Base-by-base conservation (phyloP, 169 alveolate genomes). In the Perkinsus olseni region DNA sequence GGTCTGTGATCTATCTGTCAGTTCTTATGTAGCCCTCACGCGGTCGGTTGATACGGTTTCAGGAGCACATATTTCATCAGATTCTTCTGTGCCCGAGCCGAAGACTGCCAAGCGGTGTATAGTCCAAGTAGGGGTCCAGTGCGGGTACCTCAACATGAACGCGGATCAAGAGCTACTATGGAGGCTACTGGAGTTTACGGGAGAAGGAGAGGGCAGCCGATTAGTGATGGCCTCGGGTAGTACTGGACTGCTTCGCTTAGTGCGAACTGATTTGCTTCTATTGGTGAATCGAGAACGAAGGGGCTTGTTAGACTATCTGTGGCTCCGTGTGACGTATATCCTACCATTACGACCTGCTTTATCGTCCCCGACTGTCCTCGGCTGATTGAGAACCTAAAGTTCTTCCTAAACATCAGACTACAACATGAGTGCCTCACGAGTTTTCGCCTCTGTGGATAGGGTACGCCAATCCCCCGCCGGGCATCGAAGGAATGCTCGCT, bases 401-500 rank as follows among this genome's bases (percentile, higher is more conserved):
- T n/a, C n/a, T n/a, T n/a, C n/a, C n/a, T n/a, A n/a, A n/a, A n/a
- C n/a, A n/a, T n/a, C n/a, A n/a, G n/a, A n/a, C n/a, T n/a, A n/a
- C n/a, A n/a, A n/a, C n/a, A n/a, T n/a, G n/a, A n/a, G n/a, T n/a
- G n/a, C n/a, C n/a, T n/a, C n/a, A n/a, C n/a, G n/a, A n/a, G n/a
- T n/a, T n/a, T n/a, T n/a, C n/a, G n/a, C n/a, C n/a, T n/a, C 62
- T 45, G 62, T 45, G 6, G 62, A 3, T 24, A 62, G 82, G 82
- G 0, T 62, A 62, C 34, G 82, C 82, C 34, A 62, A 62, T 24
- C 82, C 82, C 17, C 82, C 82, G 8, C 82, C 82, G 1, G 82
- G 93, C 93, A 92, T 50, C 90, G 39, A 34, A 38, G 48, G 90
- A 20, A n/a, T 74, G 50, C 51, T 92, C 34, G 17, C 74, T 21